Percentiles rank a stretch among this genome's conserved stretches.
Conservation (phyloP, 768 basidiomycete species). For the Tubosaeta brunneosetosa region DNA sequence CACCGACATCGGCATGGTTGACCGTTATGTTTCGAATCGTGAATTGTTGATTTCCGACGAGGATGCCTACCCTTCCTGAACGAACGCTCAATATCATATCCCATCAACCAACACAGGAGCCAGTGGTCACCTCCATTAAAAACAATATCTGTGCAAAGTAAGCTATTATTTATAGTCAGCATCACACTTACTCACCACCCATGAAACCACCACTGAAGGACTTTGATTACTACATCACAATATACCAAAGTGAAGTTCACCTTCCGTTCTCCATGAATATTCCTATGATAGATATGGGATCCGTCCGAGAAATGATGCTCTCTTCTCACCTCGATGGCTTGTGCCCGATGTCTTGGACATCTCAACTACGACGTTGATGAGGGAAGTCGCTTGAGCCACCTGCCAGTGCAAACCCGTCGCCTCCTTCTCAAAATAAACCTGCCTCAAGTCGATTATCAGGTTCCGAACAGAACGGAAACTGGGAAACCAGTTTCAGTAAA, state of each 20-base stretch:
- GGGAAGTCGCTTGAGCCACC: conserved; percentile 70
- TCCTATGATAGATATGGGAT: conserved; percentile 15
- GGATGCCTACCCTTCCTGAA: conserved; percentile 52
- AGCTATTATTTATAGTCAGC: neutral
- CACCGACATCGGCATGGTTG: conserved; percentile 42
- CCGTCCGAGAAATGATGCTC: neutral
- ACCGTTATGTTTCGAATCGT: conserved; percentile 60
- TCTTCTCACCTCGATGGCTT: conserved; percentile 56
- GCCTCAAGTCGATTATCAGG: conserved; percentile 64
- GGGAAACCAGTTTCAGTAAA: conserved; percentile 41
- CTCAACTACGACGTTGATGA: conserved; percentile 65
- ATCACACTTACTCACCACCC: conserved; percentile 41
- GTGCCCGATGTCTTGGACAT: conserved; percentile 64
- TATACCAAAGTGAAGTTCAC: conserved; percentile 11
- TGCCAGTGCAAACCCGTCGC: conserved; percentile 80
- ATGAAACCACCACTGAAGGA: conserved; percentile 40
- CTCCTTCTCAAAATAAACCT: conserved; percentile 46
- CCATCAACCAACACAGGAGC: neutral
- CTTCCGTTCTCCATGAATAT: conserved; percentile 79
- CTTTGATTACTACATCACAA: neutral
- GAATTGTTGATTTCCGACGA: conserved; percentile 78
- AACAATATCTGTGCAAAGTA: conserved; percentile 30
- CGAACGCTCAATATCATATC: neutral
- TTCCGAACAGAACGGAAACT: conserved; percentile 73
- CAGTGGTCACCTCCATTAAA: conserved; percentile 37